A percentile compares a stretch with the other conserved stretches of the same genome.
phyloP scores from a whole-genome alignment of 176 grass and related monocot species.

The Triticum dicoccoides region DNA sequence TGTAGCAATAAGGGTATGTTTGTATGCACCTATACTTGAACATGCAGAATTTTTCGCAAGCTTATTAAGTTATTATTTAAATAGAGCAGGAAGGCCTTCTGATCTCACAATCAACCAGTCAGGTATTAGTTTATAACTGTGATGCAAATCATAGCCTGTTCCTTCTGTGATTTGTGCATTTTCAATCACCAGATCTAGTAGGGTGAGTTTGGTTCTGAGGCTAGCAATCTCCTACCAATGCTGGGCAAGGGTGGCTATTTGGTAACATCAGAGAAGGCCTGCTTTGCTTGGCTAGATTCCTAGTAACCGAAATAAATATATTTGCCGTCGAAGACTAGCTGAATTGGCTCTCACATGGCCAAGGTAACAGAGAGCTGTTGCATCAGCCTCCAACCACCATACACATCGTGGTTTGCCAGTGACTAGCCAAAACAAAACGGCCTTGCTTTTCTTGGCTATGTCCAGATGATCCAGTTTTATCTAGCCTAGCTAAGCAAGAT shows the following conservation, averaged over 20 bases:
- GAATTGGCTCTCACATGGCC: neutral
- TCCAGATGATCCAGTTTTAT: neutral
- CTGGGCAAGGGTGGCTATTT: neutral
- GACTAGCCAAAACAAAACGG: neutral
- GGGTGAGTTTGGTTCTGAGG: constrained; percentile 1
- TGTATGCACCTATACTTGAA: neutral
- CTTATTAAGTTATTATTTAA: neutral
- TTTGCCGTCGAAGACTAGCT: neutral
- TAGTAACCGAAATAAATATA: neutral
- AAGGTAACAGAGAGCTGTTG: neutral
- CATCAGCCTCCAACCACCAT: neutral
- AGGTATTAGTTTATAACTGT: neutral
- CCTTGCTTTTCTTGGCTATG: constrained; percentile 11
- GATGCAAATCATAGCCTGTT: neutral
- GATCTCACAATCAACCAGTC: neutral
- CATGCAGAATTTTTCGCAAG: neutral
- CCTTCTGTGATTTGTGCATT: neutral
- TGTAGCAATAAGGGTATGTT: neutral
- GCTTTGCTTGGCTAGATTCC: neutral
- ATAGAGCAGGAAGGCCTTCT: neutral
- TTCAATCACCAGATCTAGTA: neutral
- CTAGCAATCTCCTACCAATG: constrained; percentile 4
- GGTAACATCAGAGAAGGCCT: neutral
- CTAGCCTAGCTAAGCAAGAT: neutral
- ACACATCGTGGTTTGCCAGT: neutral